Conservation (phyloP, 371 early-diverging fungal genomes). For the Nosema muscidifuracis region DNA sequence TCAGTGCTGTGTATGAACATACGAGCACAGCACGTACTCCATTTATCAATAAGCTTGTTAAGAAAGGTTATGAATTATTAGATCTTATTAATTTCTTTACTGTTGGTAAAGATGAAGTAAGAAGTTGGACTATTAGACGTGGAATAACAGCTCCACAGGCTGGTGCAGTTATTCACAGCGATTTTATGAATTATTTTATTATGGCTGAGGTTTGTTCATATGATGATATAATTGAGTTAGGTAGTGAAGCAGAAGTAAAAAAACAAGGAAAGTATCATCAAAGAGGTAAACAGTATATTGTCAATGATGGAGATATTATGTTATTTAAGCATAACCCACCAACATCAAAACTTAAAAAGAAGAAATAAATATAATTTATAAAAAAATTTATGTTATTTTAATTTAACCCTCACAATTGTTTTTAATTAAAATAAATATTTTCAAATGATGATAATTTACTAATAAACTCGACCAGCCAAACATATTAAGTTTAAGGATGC, state of each 20-base stretch:
- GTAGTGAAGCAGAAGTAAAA: constrained; percentile 77
- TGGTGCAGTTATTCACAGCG: constrained; percentile 85
- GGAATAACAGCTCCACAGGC: constrained; percentile 84
- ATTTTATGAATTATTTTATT: constrained; percentile 87
- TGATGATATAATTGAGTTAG: constrained; percentile 72
- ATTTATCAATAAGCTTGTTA: constrained; percentile 70
- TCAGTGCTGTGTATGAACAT: constrained; percentile 44
- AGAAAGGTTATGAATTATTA: constrained; percentile 77
- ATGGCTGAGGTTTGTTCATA: constrained; percentile 88
- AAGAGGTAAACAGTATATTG: constrained; percentile 86
- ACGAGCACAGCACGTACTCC: constrained; percentile 63
- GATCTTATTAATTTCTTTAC: constrained; percentile 91
- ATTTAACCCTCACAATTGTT: neutral
- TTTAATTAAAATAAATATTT: too few relatives aligned
- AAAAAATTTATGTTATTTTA: too few relatives aligned
- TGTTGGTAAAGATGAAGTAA: constrained; percentile 75
- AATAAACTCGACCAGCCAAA: too few relatives aligned
- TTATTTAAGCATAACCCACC: constrained; percentile 60
- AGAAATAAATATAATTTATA: constrained; percentile 6
- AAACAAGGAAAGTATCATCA: constrained; percentile 79
- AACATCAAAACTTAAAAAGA: constrained; percentile 37
- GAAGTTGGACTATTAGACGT: constrained; percentile 66
- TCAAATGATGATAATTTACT: too few relatives aligned
- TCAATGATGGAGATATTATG: constrained; percentile 80
- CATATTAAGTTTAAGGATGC: too few relatives aligned